A percentile compares a stretch with the other conserved stretches of the same genome.
Conservation (phyloP, 2,329 filamentous ascomycete genomes). For the Verticillium longisporum region DNA sequence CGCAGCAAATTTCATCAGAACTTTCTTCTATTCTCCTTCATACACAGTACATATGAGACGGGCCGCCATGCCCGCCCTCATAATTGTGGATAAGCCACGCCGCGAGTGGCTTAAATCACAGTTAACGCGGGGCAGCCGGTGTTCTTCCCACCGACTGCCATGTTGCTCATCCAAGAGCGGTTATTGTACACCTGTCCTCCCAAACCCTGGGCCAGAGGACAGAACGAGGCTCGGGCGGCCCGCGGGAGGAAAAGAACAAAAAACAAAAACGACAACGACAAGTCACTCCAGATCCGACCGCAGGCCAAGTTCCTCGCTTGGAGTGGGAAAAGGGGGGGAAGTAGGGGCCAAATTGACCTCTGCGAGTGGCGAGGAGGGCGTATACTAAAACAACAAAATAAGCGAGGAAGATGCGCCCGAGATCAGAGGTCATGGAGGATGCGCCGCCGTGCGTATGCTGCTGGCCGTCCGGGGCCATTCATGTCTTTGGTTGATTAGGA, state of each 20-base stretch:
- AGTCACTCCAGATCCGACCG: background rate
- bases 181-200: constrained; percentile 12
- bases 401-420: constrained; percentile 7
- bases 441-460: constrained; percentile 5
- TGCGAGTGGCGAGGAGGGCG: background rate
- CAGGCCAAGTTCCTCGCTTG: background rate
- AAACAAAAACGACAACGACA: background rate
- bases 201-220: constrained; percentile 1
- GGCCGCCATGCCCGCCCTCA: background rate
- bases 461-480: constrained; percentile 9
- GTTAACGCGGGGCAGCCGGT: constrained; percentile 3
- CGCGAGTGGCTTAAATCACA: background rate
- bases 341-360: background rate
- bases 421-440: constrained; percentile 6
- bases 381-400: constrained; percentile 11
- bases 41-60: constrained; percentile 11
- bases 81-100: background rate
- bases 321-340: background rate
- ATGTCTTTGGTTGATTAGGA: constrained; percentile 13
- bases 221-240: constrained; percentile 4
- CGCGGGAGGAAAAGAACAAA: constrained; percentile 1
- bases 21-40: constrained; percentile 10
- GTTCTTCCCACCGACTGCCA: constrained; percentile 3
- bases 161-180: constrained; percentile 5
- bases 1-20: background rate